Conservation (phyloP, 306 rosid species). For the Begonia fuchsioides region DNA sequence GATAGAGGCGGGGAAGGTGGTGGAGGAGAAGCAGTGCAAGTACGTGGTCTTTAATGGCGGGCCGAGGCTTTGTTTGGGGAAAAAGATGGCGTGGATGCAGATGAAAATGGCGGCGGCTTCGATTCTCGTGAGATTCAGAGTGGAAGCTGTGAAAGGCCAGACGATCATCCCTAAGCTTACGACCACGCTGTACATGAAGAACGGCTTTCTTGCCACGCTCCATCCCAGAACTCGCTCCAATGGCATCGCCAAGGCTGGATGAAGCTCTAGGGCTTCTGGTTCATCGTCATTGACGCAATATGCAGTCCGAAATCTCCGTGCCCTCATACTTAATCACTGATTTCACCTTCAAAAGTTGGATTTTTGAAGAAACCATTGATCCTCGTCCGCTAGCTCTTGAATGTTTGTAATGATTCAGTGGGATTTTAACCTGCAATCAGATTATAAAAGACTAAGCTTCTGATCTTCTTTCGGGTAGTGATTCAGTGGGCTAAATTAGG, state of each 20-base stretch:
- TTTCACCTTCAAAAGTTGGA: too few relatives aligned
- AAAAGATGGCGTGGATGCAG: constrained; percentile 30
- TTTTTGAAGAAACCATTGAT: too few relatives aligned
- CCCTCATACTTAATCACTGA: too few relatives aligned
- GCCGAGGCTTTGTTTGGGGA: constrained; percentile 36
- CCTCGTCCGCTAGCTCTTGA: too few relatives aligned
- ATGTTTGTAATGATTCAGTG: too few relatives aligned
- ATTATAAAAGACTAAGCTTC: too few relatives aligned
- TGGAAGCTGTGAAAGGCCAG: constrained; percentile 18
- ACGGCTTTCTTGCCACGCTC: neutral
- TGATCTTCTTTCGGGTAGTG: too few relatives aligned
- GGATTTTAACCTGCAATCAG: too few relatives aligned
- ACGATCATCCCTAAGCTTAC: neutral
- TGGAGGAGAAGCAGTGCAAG: constrained; percentile 21
- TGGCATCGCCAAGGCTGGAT: neutral
- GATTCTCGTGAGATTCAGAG: constrained; percentile 18
- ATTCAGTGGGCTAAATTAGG: too few relatives aligned
- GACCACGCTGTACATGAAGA: neutral
- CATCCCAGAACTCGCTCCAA: neutral
- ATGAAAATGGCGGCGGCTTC: constrained; percentile 37
- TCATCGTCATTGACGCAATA: too few relatives aligned
- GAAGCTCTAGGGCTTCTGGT: too few relatives aligned
- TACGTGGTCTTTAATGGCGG: constrained; percentile 30
- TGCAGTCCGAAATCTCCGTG: too few relatives aligned
- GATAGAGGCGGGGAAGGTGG: constrained; percentile 16